phyloP scores from a whole-genome alignment of 441 rosid genomes.

The Isatis lusitanica region DNA sequence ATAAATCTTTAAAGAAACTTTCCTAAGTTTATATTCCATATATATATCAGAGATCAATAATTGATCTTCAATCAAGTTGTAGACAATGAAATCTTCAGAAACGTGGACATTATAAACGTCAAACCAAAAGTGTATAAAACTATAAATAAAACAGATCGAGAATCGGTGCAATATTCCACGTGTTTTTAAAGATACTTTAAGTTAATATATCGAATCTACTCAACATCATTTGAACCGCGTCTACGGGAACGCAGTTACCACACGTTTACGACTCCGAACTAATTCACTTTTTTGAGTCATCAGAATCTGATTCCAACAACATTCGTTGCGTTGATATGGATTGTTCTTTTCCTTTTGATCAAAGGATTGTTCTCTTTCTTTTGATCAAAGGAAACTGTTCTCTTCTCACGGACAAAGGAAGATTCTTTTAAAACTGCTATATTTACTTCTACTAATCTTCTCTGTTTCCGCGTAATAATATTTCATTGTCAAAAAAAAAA shows the following conservation, averaged over 20 bases:
- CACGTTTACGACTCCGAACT: slow-evolving; percentile 9
- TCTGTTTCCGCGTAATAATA: not conserved
- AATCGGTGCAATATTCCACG: not conserved
- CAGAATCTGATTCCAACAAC: slow-evolving; percentile 10
- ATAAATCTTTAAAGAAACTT: not conserved
- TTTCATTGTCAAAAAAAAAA: not conserved
- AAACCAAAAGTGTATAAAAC: not conserved
- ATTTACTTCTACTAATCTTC: not conserved
- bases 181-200: slow-evolving; percentile 20
- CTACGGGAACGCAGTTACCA: not conserved
- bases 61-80: not conserved
- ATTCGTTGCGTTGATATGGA: not conserved
- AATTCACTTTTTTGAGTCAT: not conserved
- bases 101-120: slow-evolving; percentile 7
- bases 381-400: not conserved
- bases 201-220: slow-evolving; percentile 5
- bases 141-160: not conserved
- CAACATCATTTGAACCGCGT: slow-evolving; percentile 7
- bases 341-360: not conserved
- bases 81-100: slow-evolving; percentile 1
- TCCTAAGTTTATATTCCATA: not conserved
- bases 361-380: not conserved
- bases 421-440: not conserved
- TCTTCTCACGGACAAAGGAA: not conserved
- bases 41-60: not conserved